These are phyloP conservation scores for Cyberlindnera veronae DNA, from an alignment of 805 yeast genomes.

Conservation along the genomic window DNA sequence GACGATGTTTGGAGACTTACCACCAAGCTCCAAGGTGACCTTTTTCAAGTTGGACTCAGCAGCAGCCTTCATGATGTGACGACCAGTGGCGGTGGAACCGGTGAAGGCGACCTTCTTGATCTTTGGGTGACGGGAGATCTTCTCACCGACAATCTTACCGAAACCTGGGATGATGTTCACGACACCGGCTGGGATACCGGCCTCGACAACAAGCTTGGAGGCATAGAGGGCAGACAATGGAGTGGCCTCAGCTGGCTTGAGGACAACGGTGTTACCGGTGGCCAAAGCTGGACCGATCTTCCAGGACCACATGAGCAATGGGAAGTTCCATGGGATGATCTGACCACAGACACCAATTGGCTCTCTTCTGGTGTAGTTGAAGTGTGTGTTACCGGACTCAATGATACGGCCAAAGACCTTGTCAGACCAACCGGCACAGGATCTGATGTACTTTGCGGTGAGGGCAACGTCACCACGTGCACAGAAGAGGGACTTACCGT, in stretches of 20 bases:
- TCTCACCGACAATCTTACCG: slow-evolving; percentile 73
- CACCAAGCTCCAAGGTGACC: slow-evolving; percentile 93
- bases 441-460: slow-evolving; percentile 67
- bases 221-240: slow-evolving; percentile 77
- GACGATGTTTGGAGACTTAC: slow-evolving; percentile 90
- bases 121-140: slow-evolving; percentile 63
- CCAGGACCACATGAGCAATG: slow-evolving; percentile 84
- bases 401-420: slow-evolving; percentile 56
- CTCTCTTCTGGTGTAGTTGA: slow-evolving; percentile 68
- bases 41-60: slow-evolving; percentile 81
- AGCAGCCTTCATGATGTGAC: slow-evolving; percentile 73
- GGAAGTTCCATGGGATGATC: slow-evolving; percentile 93
- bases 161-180: slow-evolving; percentile 77
- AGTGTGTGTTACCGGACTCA: slow-evolving; percentile 61
- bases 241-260: slow-evolving; percentile 86
- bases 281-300: slow-evolving; percentile 84
- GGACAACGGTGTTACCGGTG: slow-evolving; percentile 79
- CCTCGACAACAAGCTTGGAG: slow-evolving; percentile 60
- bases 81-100: slow-evolving; percentile 87
- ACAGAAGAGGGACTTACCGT: slow-evolving; percentile 78
- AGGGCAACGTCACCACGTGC: slow-evolving; percentile 75
- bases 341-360: slow-evolving; percentile 89
- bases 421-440: slow-evolving; percentile 83
- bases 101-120: slow-evolving; percentile 83
- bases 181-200: slow-evolving; percentile 82